phyloP scores from a whole-genome alignment of 2,329 filamentous ascomycete genomes.

The Colletotrichum sp. region DNA sequence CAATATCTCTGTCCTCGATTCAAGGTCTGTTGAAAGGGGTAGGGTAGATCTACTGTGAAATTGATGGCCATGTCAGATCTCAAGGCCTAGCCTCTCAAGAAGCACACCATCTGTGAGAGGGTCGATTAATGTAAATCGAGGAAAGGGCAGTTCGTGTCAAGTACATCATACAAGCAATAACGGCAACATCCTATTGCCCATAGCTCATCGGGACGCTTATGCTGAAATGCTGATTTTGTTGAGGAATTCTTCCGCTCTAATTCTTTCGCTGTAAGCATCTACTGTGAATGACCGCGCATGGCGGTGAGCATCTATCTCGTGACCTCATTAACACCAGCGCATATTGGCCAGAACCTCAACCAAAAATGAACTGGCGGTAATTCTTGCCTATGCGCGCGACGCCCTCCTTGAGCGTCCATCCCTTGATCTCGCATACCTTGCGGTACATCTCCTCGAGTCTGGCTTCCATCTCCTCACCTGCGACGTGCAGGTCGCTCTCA shows the following conservation, averaged over 20 bases:
- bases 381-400: slow-evolving; percentile 72
- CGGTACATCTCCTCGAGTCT: slow-evolving; percentile 76
- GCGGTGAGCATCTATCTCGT: neutral
- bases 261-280: neutral
- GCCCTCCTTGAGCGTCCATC: slow-evolving; percentile 78
- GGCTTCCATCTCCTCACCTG: slow-evolving; percentile 81
- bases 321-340: neutral
- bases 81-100: neutral
- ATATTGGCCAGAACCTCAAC: slow-evolving; percentile 35
- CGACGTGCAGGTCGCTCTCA: slow-evolving; percentile 89
- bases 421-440: slow-evolving; percentile 78
- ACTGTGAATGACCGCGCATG: neutral
- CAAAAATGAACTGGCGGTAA: slow-evolving; percentile 79
- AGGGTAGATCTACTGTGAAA: neutral
- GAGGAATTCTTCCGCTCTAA: neutral
- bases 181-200: neutral
- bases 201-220: neutral
- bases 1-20: neutral
- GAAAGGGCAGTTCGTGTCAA: neutral
- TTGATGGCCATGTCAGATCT: neutral
- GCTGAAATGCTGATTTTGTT: neutral
- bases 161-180: neutral
- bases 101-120: neutral
- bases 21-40: neutral
- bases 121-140: neutral